Evolutionary conservation across 176 grass and related monocot species (phyloP).

Genomic region (Triticum turgidum): DNA sequence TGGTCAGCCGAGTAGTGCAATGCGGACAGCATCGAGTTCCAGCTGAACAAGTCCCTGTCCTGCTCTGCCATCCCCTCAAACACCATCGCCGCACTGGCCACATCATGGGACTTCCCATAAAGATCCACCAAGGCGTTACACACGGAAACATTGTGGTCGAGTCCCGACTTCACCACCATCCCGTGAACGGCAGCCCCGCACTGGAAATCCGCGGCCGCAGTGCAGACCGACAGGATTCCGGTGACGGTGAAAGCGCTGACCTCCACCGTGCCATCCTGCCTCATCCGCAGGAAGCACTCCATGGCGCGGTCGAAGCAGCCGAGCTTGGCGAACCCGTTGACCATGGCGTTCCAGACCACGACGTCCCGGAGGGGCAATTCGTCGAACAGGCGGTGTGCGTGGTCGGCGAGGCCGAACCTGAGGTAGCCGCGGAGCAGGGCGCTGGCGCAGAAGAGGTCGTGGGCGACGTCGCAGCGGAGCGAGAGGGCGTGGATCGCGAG

Average conservation of each 20-base stretch:
- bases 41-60: constrained; percentile 55
- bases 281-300: constrained; percentile 55
- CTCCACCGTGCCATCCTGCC: constrained; percentile 27
- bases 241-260: constrained; percentile 55
- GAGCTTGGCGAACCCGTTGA: constrained; percentile 53
- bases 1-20: constrained; percentile 59
- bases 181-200: constrained; percentile 40
- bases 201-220: constrained; percentile 31
- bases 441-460: constrained; percentile 61
- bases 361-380: constrained; percentile 48
- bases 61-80: constrained; percentile 44
- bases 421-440: constrained; percentile 41
- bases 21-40: constrained; percentile 73
- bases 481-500: constrained; percentile 42
- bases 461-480: constrained; percentile 31
- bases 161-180: constrained; percentile 41
- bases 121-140: constrained; percentile 62
- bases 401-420: constrained; percentile 39
- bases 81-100: constrained; percentile 40
- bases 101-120: constrained; percentile 60
- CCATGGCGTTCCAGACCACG: constrained; percentile 64
- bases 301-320: constrained; percentile 45
- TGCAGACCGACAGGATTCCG: constrained; percentile 58
- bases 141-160: constrained; percentile 26
- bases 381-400: constrained; percentile 55